Evolutionary conservation across 495 filamentous ascomycete genomes (phyloP), one percentile per base, ranked within the genome.

Genomic region (Lichenothelia convexa): DNA sequence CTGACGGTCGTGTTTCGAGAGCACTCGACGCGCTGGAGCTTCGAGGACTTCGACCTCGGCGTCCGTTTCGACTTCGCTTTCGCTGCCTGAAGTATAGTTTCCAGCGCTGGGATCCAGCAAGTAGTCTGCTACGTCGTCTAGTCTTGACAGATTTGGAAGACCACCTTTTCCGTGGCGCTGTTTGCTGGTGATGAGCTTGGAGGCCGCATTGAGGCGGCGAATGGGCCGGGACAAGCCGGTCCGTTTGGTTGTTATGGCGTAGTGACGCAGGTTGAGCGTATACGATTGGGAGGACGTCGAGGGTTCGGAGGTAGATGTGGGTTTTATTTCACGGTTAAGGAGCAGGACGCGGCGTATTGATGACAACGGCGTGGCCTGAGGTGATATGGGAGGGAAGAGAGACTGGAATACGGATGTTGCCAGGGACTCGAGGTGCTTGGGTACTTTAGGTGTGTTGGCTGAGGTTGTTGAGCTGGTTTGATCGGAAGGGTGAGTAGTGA

Each of bases 101-200:
- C 71, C 70, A 17, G 75, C 79, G 11, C 78, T 81, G 0, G 74
- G 74, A 39, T 80, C 74, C 36, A 93, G 76, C 47, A 99, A 75
- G 48, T 87, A 99, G 51, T 99, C 91, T 2, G 89, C 80, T 12
- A 94, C 86, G 60, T 99, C 91, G 43, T 84, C 72, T 6, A 95
- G 63, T 47, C 80, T 85, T 16, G 84, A 79, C 0, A 99, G 63
- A 52, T 99, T 91, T 4, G 91, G 91, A 13, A 95, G 58, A 9
- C 67, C 70, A 0, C 62, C 50, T 47, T 68, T 73, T 39, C 73
- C 73, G 52, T 73, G 75, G 39, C 77, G 71, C 32, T 65, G 62
- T 13, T 7, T 17, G 18, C 8, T 8, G 7, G 30, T 8, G 4
- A 73, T 44, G 18, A 74, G 49, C 52, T 71, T 76, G 51, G 91